A percentile compares a stretch with the other conserved stretches of the same genome.
Evolutionary conservation across 2,329 filamentous ascomycete species (phyloP).

Genomic region (Chlorencoelia australis): DNA sequence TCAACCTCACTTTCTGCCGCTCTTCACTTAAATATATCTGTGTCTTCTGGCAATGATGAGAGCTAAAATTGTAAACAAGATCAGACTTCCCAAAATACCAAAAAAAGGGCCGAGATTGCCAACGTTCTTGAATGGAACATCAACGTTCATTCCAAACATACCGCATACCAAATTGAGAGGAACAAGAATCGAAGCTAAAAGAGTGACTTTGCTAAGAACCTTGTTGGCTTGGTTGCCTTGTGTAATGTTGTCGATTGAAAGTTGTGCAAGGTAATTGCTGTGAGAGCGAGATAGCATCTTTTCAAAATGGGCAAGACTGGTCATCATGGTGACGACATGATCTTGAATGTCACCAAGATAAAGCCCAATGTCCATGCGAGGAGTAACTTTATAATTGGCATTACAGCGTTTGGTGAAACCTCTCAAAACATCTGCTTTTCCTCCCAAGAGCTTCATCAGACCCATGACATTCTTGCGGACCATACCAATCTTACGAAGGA

Average conservation of each 20-base stretch:
- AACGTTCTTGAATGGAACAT: constrained; percentile 50
- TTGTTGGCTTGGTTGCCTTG: constrained; percentile 83
- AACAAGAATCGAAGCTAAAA: constrained; percentile 90
- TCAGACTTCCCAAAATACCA: constrained; percentile 47
- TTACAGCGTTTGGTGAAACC: constrained; percentile 99
- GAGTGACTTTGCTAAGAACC: constrained; percentile 87
- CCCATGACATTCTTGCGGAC: constrained; percentile 93
- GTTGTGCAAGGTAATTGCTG: constrained; percentile 90
- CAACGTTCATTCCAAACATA: constrained; percentile 67
- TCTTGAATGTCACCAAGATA: constrained; percentile 98
- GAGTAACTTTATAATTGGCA: constrained; percentile 90
- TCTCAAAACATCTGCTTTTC: constrained; percentile 96
- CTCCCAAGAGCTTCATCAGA: constrained; percentile 82
- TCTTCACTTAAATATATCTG: constrained; percentile 21
- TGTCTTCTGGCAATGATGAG: constrained; percentile 19
- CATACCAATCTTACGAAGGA: constrained; percentile 79
- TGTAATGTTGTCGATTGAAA: constrained; percentile 83
- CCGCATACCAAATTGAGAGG: constrained; percentile 81
- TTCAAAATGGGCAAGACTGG: constrained; percentile 88
- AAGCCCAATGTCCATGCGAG: constrained; percentile 89
- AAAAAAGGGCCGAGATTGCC: constrained; percentile 46
- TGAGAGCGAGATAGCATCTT: constrained; percentile 94
- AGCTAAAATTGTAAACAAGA: constrained; percentile 33
- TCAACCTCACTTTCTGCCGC: neutral
- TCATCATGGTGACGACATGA: constrained; percentile 99